Percentiles rank a stretch among this genome's conserved stretches.
Conservation (phyloP, 148 eudicot species). For the Vaccinium macrocarpon region DNA sequence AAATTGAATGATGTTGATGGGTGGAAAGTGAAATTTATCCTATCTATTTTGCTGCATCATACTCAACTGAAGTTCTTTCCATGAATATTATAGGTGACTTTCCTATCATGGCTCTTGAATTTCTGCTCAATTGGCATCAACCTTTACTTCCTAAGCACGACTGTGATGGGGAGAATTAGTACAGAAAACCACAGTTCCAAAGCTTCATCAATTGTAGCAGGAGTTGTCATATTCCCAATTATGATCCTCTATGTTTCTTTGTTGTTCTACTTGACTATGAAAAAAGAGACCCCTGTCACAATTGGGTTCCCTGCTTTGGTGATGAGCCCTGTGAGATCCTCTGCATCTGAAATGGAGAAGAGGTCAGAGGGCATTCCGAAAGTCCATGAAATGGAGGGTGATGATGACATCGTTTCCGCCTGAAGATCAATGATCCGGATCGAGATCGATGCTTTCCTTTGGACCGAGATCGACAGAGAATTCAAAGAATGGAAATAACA, state of each 20-base stretch:
- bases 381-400: background rate
- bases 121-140: slow-evolving; percentile 21
- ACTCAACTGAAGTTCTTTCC: background rate
- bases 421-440: background rate
- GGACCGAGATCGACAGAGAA: background rate
- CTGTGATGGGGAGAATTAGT: background rate
- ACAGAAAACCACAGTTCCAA: background rate
- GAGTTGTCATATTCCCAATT: background rate
- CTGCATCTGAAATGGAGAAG: slow-evolving; percentile 2
- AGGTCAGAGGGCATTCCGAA: background rate
- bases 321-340: background rate
- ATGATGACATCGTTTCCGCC: background rate
- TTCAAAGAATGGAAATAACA: background rate
- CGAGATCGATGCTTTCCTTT: background rate
- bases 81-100: slow-evolving; percentile 8
- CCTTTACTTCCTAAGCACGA: slow-evolving; percentile 18
- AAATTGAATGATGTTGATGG: too few species aligned
- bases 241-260: slow-evolving; percentile 14
- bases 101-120: slow-evolving; percentile 18
- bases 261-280: slow-evolving; percentile 11
- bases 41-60: background rate
- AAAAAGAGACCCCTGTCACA: background rate
- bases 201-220: slow-evolving; percentile 11
- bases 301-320: background rate
- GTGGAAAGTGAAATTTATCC: too few species aligned